Evolutionary conservation across 495 filamentous ascomycete genomes (phyloP).

Genomic region (Diplogelasinospora grovesii): DNA sequence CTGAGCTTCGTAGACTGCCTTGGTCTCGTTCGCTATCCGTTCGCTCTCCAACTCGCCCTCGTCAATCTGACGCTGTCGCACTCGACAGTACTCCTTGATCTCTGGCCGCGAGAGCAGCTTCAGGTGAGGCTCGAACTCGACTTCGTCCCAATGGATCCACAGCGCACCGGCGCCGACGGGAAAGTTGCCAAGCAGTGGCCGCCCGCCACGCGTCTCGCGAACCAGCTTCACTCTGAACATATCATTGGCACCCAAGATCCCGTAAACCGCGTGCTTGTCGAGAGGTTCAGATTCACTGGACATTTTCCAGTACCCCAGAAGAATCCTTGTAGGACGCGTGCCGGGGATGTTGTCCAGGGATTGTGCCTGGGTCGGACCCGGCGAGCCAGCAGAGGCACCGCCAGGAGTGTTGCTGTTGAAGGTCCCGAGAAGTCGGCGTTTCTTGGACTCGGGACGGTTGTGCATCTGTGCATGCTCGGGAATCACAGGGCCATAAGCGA

Average conservation of each 20-base stretch:
- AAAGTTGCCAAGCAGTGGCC: conserved; percentile 41
- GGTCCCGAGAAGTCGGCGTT: conserved; percentile 27
- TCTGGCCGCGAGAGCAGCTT: conserved; percentile 36
- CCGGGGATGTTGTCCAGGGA: conserved; percentile 15
- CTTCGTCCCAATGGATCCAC: conserved; percentile 51
- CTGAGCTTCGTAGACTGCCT: conserved; percentile 42
- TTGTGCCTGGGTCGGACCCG: not conserved
- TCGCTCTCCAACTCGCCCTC: conserved; percentile 37
- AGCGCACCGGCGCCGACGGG: conserved; percentile 44
- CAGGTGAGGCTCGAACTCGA: conserved; percentile 42
- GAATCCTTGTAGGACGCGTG: conserved; percentile 39
- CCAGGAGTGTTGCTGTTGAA: too few species aligned
- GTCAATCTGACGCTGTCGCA: conserved; percentile 44
- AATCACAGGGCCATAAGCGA: conserved; percentile 39
- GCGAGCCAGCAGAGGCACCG: conserved; percentile 1
- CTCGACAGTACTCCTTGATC: conserved; percentile 48
- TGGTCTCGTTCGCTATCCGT: conserved; percentile 38
- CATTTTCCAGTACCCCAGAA: conserved; percentile 44
- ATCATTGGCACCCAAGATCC: conserved; percentile 45
- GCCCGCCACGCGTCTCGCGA: conserved; percentile 43
- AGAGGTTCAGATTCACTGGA: conserved; percentile 29
- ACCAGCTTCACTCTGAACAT: conserved; percentile 49
- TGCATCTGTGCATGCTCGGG: conserved; percentile 28
- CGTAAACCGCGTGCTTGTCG: conserved; percentile 47
- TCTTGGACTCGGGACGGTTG: conserved; percentile 28